Conservation (phyloP, 1,284 basidiomycete species). For the Heterobasidion annosum region DNA sequence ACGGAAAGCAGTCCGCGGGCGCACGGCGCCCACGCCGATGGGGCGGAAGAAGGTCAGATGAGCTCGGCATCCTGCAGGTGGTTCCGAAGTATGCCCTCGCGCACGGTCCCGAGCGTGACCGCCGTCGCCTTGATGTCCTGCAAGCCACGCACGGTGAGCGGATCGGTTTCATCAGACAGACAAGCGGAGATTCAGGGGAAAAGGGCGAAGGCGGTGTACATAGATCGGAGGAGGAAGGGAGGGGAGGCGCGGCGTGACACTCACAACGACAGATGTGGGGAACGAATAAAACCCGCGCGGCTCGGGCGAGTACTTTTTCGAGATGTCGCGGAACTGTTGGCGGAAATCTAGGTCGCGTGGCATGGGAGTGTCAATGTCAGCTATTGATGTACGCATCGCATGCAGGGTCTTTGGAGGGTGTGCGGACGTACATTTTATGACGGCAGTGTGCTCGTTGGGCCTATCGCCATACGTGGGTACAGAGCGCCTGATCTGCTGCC, state of each 20-base stretch:
- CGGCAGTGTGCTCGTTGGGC: conserved; percentile 25
- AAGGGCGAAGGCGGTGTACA: not conserved
- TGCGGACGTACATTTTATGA: conserved; percentile 22
- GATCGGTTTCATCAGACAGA: too few relatives aligned
- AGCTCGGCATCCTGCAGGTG: conserved; percentile 45
- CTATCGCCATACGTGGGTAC: conserved; percentile 32
- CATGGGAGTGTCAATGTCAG: too few relatives aligned
- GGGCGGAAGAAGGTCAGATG: conserved; percentile 24
- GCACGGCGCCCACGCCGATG: not conserved
- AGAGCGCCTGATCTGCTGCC: conserved; percentile 47
- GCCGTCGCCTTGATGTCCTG: conserved; percentile 65
- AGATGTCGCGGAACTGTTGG: conserved; percentile 31
- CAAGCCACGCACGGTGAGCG: not conserved
- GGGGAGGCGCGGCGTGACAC: conserved; percentile 13
- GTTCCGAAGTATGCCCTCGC: conserved; percentile 42
- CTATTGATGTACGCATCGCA: too few relatives aligned
- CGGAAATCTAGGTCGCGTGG: conserved; percentile 22
- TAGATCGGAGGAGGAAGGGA: not conserved
- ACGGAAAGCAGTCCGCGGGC: not conserved
- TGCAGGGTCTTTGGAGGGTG: not conserved
- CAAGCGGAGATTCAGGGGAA: not conserved
- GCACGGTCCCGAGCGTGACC: conserved; percentile 41
- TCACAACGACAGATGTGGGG: conserved; percentile 64
- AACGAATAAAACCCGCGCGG: conserved; percentile 62
- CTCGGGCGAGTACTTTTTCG: conserved; percentile 26